Base-by-base conservation (phyloP, 2,329 filamentous ascomycete species). In the Celoporthe dispersa region DNA sequence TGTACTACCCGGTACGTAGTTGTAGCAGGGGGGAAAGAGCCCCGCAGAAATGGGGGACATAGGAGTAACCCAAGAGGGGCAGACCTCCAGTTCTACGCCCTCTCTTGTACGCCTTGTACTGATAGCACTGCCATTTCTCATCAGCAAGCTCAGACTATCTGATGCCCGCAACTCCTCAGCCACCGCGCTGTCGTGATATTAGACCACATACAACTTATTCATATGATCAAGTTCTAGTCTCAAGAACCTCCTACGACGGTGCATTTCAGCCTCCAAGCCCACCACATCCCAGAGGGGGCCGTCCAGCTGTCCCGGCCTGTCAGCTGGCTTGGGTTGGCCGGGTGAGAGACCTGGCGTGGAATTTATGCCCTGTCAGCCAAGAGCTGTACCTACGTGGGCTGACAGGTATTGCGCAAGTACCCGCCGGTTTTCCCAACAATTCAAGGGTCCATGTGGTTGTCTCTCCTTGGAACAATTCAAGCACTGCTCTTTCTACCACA, bases 371-470 rank as follows among this genome's bases (percentile, higher is more conserved):
- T 60, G 57, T 11, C 57, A 37, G 57, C 33, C 57, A 57, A 57
- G 53, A 60, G 19, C 9, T 4, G 19, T 37, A 37, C 57, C 22
- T 33, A 37, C 22, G 33, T 14, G 57, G 57, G 57, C 57, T 60
- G 31, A 37, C 57, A 37, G 33, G 57, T 60, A 60, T 25, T 25
- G 57, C 57, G 4, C 19, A 60, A n/a, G 57, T 60, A 37, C 53
- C 53, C 53, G 53, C 53, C 28, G 53, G 19, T 31, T 57, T 60
- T 60, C 57, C 57, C 57, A 60, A 60, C 57, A 60, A 60, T 31
- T 57, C 14, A 28, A 57, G 53, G 53, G 53, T 57, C 53, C 53
- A 57, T 57, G 11, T 19, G 28, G 28, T 57, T 31, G 53, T 57
- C 28, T 19, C 16, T 25, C 53, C 28, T 57, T 57, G 53, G 53